Base-by-base conservation (phyloP, 2,329 filamentous ascomycete species). In the Diaporthe caulivora region DNA sequence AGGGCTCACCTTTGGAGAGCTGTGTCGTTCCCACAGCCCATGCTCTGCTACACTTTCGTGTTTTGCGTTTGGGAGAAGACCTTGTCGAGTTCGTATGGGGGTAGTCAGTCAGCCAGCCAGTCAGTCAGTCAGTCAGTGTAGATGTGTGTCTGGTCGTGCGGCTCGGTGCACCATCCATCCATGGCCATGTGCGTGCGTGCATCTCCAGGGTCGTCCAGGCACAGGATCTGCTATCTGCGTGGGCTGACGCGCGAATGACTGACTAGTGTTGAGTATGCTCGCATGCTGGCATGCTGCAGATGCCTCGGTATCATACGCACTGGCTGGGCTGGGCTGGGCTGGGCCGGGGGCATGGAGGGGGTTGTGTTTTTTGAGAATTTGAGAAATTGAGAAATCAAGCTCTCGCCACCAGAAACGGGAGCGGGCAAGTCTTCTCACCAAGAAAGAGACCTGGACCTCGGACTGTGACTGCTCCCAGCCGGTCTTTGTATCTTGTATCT, bases 351-450 rank as follows among this genome's bases (percentile, higher is more conserved):
- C 5, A 9, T 5, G 34, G 9, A 9, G 34, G 60, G 42, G 60
- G 13, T 15, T 26, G 54, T 42, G 29, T 24, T 47, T 40, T 47
- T 21, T 29, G 13, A 24, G 65, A 55, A 40, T 9, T 18, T 24
- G 47, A 51, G 54, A 70, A 58, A n/a, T n/a, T n/a, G n/a, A n/a
- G n/a, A n/a, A 60, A 44, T 71, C 55, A 71, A 71, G 54, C 51
- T 70, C 62, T 53, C 62, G 62, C 62, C 62, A 67, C 62, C 58
- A 62, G 17, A 40, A 44, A n/a, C 15, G 37, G 37, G 55, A 34
- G 24, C 15, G 17, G 15, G 15, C 37, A 44, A 15, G 57, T 44
- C 24, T 37, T 62, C 57, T 62, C 57, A 62, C 57, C 57, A 44
- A 44, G 37, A 62, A 62, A 29, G 57, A n/a, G 9, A 42, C 31